Conservation (phyloP, 306 rosid species). For the Leucaena leucocephala region DNA sequence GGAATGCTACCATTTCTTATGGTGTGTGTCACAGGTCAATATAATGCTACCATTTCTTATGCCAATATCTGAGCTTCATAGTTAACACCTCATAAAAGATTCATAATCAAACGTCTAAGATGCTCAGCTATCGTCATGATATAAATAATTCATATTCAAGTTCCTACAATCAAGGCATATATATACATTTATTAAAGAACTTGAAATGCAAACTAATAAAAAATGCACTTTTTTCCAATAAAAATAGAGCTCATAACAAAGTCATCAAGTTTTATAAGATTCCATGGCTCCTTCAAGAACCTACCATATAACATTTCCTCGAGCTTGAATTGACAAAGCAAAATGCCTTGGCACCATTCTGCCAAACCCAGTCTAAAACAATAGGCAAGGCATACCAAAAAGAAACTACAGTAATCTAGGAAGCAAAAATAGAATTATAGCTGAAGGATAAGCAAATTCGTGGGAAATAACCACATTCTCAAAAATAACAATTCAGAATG, state of each 20-base stretch:
- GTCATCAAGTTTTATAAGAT: neutral
- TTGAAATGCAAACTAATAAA: neutral
- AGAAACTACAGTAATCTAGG: neutral
- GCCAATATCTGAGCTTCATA: no score
- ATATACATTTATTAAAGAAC: neutral
- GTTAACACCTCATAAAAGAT: neutral
- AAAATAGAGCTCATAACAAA: neutral
- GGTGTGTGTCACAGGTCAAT: no score
- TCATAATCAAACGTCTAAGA: neutral
- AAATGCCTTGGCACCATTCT: neutral
- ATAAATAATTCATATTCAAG: neutral
- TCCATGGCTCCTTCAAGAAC: no score
- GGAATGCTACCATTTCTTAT: no score
- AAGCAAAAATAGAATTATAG: neutral
- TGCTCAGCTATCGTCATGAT: neutral
- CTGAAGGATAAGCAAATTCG: neutral
- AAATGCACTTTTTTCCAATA: neutral
- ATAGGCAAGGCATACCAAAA: neutral
- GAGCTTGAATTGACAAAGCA: neutral
- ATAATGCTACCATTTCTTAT: no score
- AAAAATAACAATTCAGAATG: neutral
- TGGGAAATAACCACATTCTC: neutral
- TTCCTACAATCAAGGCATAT: neutral
- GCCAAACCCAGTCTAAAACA: neutral
- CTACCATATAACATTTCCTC: no score